Conservation (phyloP, 116 monocot genomes). For the Zostera marina region DNA sequence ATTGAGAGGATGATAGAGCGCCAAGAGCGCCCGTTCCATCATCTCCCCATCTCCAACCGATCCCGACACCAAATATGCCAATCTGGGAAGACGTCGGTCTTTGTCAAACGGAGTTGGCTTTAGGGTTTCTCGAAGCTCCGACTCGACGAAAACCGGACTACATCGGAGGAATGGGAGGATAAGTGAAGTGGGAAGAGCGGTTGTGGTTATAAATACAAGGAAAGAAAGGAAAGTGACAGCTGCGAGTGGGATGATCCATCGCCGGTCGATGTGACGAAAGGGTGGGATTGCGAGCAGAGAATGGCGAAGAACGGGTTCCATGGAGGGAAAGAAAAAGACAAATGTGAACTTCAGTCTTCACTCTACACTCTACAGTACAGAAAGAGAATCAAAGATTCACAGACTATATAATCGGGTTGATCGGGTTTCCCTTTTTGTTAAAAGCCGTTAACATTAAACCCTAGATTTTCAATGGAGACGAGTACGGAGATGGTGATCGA, state of each 20-base stretch:
- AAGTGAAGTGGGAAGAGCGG: conserved; percentile 2
- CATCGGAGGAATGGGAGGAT: conserved; percentile 6
- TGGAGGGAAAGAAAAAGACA: no score
- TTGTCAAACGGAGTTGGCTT: background rate
- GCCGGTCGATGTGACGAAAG: background rate
- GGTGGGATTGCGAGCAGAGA: no score
- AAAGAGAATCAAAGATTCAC: no score
- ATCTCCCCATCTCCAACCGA: conserved; percentile 26
- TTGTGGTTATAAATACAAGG: conserved; percentile 21
- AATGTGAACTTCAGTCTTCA: no score
- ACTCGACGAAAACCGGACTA: conserved; percentile 34
- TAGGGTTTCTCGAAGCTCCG: conserved; percentile 22
- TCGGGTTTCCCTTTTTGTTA: no score
- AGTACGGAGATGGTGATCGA: conserved; percentile 59
- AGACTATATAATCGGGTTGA: no score
- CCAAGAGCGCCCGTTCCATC: conserved; percentile 18
- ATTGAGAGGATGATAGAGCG: conserved; percentile 45
- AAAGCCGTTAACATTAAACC: background rate
- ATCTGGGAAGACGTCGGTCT: background rate
- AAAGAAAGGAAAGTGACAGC: conserved; percentile 16
- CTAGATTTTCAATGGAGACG: conserved; percentile 1
- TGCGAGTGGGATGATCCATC: conserved; percentile 35
- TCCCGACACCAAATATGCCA: conserved; percentile 24
- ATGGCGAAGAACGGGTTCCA: no score
- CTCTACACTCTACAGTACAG: no score